Conservation (phyloP, 768 basidiomycete species). For the Psilocybe sp. region DNA sequence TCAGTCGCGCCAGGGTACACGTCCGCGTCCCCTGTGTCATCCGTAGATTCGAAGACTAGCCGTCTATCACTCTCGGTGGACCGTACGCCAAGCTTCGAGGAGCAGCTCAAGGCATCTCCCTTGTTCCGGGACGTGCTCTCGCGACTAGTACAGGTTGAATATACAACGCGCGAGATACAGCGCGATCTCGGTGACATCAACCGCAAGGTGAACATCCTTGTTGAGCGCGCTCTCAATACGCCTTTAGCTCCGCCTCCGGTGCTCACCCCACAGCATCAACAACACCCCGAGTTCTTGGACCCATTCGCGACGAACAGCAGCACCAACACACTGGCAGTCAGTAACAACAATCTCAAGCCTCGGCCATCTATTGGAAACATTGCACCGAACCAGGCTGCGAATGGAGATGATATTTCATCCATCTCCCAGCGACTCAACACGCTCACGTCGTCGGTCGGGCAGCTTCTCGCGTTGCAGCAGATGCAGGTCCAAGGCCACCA, state of each 20-base stretch:
- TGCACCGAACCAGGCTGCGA: slow-evolving; percentile 67
- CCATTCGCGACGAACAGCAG: slow-evolving; percentile 60
- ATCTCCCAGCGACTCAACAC: slow-evolving; percentile 79
- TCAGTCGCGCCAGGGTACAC: slow-evolving; percentile 38
- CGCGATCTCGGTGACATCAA: slow-evolving; percentile 71
- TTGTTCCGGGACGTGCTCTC: slow-evolving; percentile 74
- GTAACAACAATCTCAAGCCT: slow-evolving; percentile 22
- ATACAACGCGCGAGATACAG: slow-evolving; percentile 67
- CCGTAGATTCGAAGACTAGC: slow-evolving; percentile 64
- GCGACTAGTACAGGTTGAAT: slow-evolving; percentile 70
- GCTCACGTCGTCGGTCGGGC: slow-evolving; percentile 81
- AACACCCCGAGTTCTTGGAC: slow-evolving; percentile 78
- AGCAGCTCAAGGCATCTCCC: slow-evolving; percentile 74
- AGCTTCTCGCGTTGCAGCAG: slow-evolving; percentile 74
- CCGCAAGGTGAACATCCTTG: slow-evolving; percentile 72
- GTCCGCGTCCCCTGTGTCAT: slow-evolving; percentile 77
- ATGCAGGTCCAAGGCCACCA: slow-evolving; percentile 34
- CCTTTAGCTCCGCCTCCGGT: no score
- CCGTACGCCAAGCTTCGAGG: slow-evolving; percentile 54
- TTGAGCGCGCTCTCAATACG: slow-evolving; percentile 55
- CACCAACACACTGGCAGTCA: slow-evolving; percentile 24
- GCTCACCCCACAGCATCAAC: slow-evolving; percentile 10
- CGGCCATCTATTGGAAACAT: slow-evolving; percentile 69
- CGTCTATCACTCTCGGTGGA: slow-evolving; percentile 53
- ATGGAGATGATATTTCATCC: slow-evolving; percentile 67